Percentiles rank a stretch among this genome's conserved stretches.
Conservation (phyloP, 805 yeast species). For the Sugiyamaella americana region DNA sequence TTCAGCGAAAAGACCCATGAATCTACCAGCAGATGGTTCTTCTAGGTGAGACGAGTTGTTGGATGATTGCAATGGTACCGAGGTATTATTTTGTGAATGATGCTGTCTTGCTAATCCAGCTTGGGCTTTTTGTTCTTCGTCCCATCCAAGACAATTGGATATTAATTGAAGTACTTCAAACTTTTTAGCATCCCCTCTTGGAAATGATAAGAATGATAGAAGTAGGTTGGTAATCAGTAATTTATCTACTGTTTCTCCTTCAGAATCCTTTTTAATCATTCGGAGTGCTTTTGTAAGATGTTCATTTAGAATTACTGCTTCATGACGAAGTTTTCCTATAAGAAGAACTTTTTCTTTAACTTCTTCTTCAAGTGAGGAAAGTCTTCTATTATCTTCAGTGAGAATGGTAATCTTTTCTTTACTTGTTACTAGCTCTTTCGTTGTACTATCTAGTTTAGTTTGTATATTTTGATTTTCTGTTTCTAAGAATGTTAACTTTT, state of each 20-base stretch:
- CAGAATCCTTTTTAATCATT: conserved; percentile 70
- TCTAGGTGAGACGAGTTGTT: conserved; percentile 6
- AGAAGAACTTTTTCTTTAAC: conserved; percentile 65
- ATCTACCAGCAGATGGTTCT: conserved; percentile 25
- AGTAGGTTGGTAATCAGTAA: conserved; percentile 83
- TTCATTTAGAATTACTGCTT: conserved; percentile 87
- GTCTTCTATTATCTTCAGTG: conserved; percentile 29
- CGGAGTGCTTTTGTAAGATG: conserved; percentile 91
- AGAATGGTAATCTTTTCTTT: conserved; percentile 31
- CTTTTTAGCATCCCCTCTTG: conserved; percentile 90
- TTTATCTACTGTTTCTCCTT: conserved; percentile 74
- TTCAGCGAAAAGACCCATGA: conserved; percentile 35
- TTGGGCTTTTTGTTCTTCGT: conserved; percentile 44
- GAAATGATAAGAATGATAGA: conserved; percentile 76
- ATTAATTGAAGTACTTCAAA: conserved; percentile 86
- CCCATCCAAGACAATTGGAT: conserved; percentile 82
- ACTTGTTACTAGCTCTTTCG: conserved; percentile 16
- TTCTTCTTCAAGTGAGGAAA: conserved; percentile 44
- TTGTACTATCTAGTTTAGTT: conserved; percentile 17
- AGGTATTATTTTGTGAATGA: conserved; percentile 7
- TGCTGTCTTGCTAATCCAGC: conserved; percentile 28
- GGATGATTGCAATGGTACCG: conserved; percentile 15
- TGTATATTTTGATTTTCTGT: conserved; percentile 12
- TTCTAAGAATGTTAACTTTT: conserved; percentile 11
- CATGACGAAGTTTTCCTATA: conserved; percentile 89